phyloP scores from a whole-genome alignment of 257 asterid species.

The Solanum medicagineum region DNA sequence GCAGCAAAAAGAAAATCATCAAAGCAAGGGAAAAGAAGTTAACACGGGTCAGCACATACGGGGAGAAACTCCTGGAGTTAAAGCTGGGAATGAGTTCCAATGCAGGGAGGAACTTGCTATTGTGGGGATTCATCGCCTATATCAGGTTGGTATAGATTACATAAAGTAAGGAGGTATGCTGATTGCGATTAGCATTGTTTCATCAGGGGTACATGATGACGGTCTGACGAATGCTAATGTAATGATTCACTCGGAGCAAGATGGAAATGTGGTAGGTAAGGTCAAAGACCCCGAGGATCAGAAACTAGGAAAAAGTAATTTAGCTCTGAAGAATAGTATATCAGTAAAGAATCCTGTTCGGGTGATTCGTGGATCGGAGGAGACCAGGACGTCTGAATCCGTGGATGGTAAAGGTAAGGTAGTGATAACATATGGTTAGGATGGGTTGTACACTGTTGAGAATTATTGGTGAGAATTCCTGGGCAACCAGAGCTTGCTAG shows the following conservation, averaged over 20 bases:
- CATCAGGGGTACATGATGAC: conserved; percentile 13
- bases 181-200: conserved; percentile 17
- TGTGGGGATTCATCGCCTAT: conserved; percentile 12
- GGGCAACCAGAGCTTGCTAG: too few relatives aligned
- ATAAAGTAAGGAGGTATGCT: background rate
- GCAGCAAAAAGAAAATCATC: conserved; percentile 36
- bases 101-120: conserved; percentile 17
- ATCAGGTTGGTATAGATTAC: conserved; percentile 12
- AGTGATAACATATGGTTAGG: conserved; percentile 19
- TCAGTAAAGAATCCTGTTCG: conserved; percentile 14
- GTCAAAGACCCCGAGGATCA: conserved; percentile 7
- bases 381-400: conserved; percentile 12
- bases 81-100: conserved; percentile 15
- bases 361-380: conserved; percentile 10
- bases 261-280: conserved; percentile 6
- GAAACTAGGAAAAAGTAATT: conserved; percentile 7
- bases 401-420: conserved; percentile 31
- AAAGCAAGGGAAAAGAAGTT: conserved; percentile 40
- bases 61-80: conserved; percentile 59
- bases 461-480: too few relatives aligned
- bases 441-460: conserved; percentile 22
- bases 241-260: conserved; percentile 14
- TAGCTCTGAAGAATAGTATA: conserved; percentile 16
- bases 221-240: conserved; percentile 5
- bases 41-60: conserved; percentile 28